Percentiles rank a stretch among this genome's conserved stretches.
phyloP scores from a whole-genome alignment of 164 flowering plant species.

The Vitis rotundifolia region DNA sequence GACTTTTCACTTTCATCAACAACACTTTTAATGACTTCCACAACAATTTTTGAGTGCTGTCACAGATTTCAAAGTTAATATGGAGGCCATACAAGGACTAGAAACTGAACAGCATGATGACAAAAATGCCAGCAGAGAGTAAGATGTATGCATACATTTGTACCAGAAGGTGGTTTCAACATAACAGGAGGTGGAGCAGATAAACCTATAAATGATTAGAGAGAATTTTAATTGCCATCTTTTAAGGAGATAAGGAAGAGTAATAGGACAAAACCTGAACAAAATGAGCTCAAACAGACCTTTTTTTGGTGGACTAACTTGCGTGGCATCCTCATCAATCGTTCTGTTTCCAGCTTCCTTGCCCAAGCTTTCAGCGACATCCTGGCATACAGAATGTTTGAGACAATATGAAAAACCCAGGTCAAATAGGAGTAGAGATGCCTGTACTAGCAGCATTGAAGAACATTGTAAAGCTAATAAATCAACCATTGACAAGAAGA shows the following conservation, averaged over 20 bases:
- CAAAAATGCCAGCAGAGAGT: background rate
- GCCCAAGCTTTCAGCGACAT: conserved; percentile 18
- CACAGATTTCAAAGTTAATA: conserved; percentile 13
- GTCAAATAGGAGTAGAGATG: background rate
- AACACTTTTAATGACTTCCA: conserved; percentile 18
- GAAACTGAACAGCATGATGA: background rate
- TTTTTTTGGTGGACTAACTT: conserved; percentile 9
- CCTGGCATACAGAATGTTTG: conserved; percentile 30
- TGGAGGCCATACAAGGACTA: background rate
- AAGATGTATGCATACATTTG: conserved; percentile 34
- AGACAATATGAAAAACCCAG: conserved; percentile 1
- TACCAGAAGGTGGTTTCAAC: conserved; percentile 15
- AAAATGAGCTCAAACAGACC: conserved; percentile 13
- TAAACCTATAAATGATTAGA: conserved; percentile 28
- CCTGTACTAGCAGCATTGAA: background rate
- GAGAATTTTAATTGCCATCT: background rate
- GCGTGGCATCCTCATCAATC: conserved; percentile 6
- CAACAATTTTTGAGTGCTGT: conserved; percentile 27
- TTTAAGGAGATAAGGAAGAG: background rate
- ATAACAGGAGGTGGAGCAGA: conserved; percentile 14
- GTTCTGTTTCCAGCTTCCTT: conserved; percentile 32
- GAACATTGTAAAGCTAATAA: no score
- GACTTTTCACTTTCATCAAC: conserved; percentile 45
- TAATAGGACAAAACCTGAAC: background rate
- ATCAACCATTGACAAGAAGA: no score